Conservation (phyloP, 1,284 basidiomycete species). For the Puccinia triticina region DNA sequence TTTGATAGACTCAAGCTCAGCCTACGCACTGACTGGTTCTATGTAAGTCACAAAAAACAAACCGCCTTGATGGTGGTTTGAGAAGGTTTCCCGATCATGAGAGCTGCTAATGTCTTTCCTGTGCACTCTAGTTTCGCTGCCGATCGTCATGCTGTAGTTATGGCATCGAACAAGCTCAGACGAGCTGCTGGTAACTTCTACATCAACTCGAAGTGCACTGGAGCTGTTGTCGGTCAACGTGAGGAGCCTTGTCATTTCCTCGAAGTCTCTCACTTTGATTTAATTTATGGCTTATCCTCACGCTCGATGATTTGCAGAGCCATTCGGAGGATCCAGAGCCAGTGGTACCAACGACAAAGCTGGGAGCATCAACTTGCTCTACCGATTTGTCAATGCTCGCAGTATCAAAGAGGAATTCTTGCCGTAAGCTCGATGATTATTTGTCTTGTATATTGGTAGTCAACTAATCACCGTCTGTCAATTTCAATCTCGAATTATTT, state of each 20-base stretch:
- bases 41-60: slow-evolving; percentile 66
- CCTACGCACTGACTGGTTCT: slow-evolving; percentile 87
- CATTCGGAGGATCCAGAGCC: slow-evolving; percentile 89
- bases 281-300: neutral
- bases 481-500: neutral
- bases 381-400: slow-evolving; percentile 78
- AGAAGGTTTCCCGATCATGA: slow-evolving; percentile 44
- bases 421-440: slow-evolving; percentile 50
- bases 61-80: neutral
- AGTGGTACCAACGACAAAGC: slow-evolving; percentile 99
- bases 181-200: slow-evolving; percentile 86
- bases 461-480: neutral
- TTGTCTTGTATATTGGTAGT: neutral
- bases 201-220: slow-evolving; percentile 86
- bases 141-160: slow-evolving; percentile 75
- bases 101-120: neutral
- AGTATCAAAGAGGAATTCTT: slow-evolving; percentile 97
- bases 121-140: slow-evolving; percentile 70
- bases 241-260: neutral
- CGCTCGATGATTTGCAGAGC: slow-evolving; percentile 63
- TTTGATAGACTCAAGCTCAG: slow-evolving; percentile 81
- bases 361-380: slow-evolving; percentile 86
- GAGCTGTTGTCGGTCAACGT: slow-evolving; percentile 66
- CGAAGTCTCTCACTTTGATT: neutral
- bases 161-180: slow-evolving; percentile 76